Conservation (phyloP, 768 basidiomycete genomes). For the Panaeolus cyanescens region DNA sequence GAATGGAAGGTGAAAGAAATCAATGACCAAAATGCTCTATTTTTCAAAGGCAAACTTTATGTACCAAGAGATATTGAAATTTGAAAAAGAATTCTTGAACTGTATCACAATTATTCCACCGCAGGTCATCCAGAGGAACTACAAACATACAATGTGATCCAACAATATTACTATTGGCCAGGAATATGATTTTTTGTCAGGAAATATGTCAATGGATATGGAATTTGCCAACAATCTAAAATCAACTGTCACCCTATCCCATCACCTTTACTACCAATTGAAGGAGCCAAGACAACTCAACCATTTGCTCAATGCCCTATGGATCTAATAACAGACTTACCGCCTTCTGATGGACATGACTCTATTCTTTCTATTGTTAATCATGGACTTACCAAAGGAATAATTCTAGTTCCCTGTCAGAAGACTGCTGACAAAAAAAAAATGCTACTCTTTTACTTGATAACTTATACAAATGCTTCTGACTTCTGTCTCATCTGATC, state of each 20-base stretch:
- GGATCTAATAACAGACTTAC: too few species aligned
- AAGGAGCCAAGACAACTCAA: too few species aligned
- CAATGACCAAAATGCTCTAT: background rate
- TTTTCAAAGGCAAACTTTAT: constrained; percentile 6
- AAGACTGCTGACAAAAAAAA: too few species aligned
- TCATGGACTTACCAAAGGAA: too few species aligned
- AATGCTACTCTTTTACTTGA: too few species aligned
- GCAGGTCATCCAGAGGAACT: constrained; percentile 14
- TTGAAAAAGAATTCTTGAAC: too few species aligned
- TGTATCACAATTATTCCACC: constrained; percentile 8
- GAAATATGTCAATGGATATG: too few species aligned
- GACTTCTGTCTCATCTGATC: constrained; percentile 20
- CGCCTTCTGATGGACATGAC: too few species aligned
- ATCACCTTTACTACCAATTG: constrained; percentile 8
- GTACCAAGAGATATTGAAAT: constrained; percentile 6
- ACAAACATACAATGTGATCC: constrained; percentile 3
- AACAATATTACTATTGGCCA: constrained; percentile 20
- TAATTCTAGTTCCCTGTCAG: too few species aligned
- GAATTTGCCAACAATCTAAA: constrained; percentile 20
- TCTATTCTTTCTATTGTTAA: constrained; percentile 18
- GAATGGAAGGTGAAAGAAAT: constrained; percentile 1
- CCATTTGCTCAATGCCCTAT: too few species aligned
- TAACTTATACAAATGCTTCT: constrained; percentile 21
- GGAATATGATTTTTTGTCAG: too few species aligned
- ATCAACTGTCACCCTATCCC: constrained; percentile 14